Evolutionary conservation across 106 monocot genomes (phyloP).

Genomic region (Agapanthus africanus): DNA sequence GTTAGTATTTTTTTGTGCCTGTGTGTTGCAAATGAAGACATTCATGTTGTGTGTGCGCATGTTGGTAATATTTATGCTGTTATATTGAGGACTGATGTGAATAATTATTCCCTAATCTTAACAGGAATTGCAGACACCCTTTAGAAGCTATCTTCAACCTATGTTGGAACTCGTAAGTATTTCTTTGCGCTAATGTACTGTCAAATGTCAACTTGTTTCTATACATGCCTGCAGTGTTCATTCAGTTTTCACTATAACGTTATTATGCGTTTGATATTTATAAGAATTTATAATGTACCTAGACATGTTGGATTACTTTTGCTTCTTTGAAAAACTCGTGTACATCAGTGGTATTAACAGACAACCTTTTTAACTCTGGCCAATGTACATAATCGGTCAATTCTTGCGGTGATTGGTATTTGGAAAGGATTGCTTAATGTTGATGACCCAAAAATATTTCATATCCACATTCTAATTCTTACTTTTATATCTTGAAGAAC

Average conservation of each 20-base stretch:
- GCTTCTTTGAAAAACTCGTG: neutral
- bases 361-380: neutral
- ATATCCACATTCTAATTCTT: too few relatives aligned
- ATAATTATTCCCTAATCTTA: neutral
- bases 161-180: constrained; percentile 43
- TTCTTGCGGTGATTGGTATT: too few relatives aligned
- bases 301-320: neutral
- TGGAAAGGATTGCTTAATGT: too few relatives aligned
- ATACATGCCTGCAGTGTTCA: neutral
- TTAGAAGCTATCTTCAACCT: constrained; percentile 37
- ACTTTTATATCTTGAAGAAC: too few relatives aligned
- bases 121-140: constrained; percentile 42
- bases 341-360: neutral
- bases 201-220: neutral
- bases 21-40: neutral
- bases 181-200: neutral
- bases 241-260: neutral
- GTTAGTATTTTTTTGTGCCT: too few relatives aligned
- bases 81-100: neutral
- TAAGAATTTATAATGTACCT: neutral
- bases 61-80: too few relatives aligned
- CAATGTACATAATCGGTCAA: neutral
- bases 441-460: too few relatives aligned
- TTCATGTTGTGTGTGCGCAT: neutral
- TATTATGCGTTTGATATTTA: neutral